Percentiles rank a stretch among this genome's conserved stretches.
Evolutionary conservation across 108 stramenopile species (phyloP).

Genomic region (Epipyxis sp.): DNA sequence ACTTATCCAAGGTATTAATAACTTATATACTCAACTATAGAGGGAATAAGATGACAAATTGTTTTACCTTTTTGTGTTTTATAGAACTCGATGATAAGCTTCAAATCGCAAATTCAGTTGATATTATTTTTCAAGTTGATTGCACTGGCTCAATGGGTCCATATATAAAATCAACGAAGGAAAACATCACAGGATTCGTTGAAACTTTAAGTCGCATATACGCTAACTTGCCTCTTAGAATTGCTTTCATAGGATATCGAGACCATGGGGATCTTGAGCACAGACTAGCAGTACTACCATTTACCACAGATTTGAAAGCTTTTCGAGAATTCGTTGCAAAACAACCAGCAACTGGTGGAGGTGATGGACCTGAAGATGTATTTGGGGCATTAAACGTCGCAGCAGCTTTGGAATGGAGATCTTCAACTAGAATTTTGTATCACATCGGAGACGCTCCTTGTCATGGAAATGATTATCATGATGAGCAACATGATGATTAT

Average conservation of each 20-base stretch:
- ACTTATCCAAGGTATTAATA: no score
- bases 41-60: no score
- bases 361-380: background rate
- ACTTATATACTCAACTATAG: no score
- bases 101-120: no score
- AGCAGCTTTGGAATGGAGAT: background rate
- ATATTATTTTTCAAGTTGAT: background rate
- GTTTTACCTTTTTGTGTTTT: no score
- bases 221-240: background rate
- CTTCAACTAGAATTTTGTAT: background rate
- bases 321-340: background rate
- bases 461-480: background rate
- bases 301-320: background rate
- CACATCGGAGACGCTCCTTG: background rate
- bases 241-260: background rate
- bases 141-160: background rate
- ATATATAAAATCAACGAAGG: background rate
- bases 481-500: background rate
- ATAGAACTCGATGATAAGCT: no score
- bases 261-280: background rate
- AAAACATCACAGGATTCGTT: background rate
- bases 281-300: background rate
- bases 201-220: background rate
- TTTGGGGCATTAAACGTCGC: background rate
- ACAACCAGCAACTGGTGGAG: background rate